Evolutionary conservation across 768 basidiomycete genomes (phyloP), one percentile per base, ranked within the genome.

Genomic region (Termitomyces sp.): DNA sequence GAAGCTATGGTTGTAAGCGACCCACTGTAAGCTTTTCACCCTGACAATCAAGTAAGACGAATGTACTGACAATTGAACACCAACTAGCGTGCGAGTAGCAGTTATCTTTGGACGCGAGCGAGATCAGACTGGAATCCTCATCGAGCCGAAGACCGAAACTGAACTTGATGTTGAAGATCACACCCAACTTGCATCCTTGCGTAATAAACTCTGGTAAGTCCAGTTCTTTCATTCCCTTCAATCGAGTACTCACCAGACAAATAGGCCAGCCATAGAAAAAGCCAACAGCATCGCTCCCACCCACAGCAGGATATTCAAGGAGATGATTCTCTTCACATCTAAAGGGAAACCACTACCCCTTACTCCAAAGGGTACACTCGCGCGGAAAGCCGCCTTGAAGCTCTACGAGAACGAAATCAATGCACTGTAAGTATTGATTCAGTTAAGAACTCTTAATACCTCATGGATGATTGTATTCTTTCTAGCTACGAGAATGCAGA

Each of bases 311-410:
- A 71, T 79, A 5, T 78, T 77, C 64, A 78, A 77, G 55, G 77
- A 83, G 59, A 78, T 82, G 77, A 77, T 83, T 37, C 39, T 81
- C 30, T 67, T 81, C 14, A 69, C 79, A 0, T 64, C 68, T 7
- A 60, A 63, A 4, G 67, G 66, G 0, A 78, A 78, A 52, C 78
- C 76, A 0, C 66, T 82, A 48, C 66, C 72, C 3, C 72, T 73
- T 14, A 67, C 78, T 0, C 73, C 67, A 0, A 83, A 82, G 61
- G 76, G 76, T 3, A 77, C 80, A 0, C 69, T 79, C 5, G 64
- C 67, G 34, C 73, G 74, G 46, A 76, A 75, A 55, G 73, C 68
- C 3, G 70, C 75, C 0, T 40, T 79, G 37, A 61, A 56, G 3
- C n/a, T 65, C 12, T 81, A 82, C 52, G 70, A 68, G 5, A 35